Evolutionary conservation across 2,329 filamentous ascomycete genomes (phyloP).

Genomic region (Ceratocystis huliohia): DNA sequence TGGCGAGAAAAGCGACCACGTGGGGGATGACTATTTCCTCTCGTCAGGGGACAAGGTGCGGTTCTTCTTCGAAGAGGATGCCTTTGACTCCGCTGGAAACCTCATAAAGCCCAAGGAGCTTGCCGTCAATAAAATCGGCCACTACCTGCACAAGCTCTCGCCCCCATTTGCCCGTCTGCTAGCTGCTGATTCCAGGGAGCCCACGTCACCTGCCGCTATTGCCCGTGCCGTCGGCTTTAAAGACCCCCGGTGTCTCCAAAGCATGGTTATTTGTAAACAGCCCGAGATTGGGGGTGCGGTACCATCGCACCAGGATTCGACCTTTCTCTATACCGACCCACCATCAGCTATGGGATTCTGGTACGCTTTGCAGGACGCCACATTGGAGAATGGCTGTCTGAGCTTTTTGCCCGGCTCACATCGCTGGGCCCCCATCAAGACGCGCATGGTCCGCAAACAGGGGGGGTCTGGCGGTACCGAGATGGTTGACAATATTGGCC

Average conservation of each 20-base stretch:
- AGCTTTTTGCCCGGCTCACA: slow-evolving; percentile 79
- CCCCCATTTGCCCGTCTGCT: slow-evolving; percentile 50
- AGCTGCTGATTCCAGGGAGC: slow-evolving; percentile 36
- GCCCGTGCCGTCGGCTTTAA: slow-evolving; percentile 58
- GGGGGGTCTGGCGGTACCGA: slow-evolving; percentile 45
- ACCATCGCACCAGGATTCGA: slow-evolving; percentile 80
- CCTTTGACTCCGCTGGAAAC: slow-evolving; percentile 52
- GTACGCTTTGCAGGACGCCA: slow-evolving; percentile 93
- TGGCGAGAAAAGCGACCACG: slow-evolving; percentile 60
- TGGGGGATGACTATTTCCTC: slow-evolving; percentile 92
- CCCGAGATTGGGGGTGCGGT: slow-evolving; percentile 90
- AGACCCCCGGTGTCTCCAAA: slow-evolving; percentile 71
- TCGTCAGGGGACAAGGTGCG: slow-evolving; percentile 79
- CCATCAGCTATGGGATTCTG: slow-evolving; percentile 90
- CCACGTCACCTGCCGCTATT: slow-evolving; percentile 43
- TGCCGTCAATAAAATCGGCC: slow-evolving; percentile 83
- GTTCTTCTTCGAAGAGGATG: slow-evolving; percentile 96
- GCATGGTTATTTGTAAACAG: slow-evolving; percentile 98
- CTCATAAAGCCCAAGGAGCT: slow-evolving; percentile 67
- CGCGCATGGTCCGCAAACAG: slow-evolving; percentile 59
- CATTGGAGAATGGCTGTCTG: slow-evolving; percentile 72
- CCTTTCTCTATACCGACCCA: slow-evolving; percentile 81
- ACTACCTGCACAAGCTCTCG: slow-evolving; percentile 60
- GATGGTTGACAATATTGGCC: slow-evolving; percentile 57
- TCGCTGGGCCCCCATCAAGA: slow-evolving; percentile 53